Evolutionary conservation across 2,329 filamentous ascomycete species (phyloP), one percentile per base, ranked within the genome.

Genomic region (Cryphonectria japonica): DNA sequence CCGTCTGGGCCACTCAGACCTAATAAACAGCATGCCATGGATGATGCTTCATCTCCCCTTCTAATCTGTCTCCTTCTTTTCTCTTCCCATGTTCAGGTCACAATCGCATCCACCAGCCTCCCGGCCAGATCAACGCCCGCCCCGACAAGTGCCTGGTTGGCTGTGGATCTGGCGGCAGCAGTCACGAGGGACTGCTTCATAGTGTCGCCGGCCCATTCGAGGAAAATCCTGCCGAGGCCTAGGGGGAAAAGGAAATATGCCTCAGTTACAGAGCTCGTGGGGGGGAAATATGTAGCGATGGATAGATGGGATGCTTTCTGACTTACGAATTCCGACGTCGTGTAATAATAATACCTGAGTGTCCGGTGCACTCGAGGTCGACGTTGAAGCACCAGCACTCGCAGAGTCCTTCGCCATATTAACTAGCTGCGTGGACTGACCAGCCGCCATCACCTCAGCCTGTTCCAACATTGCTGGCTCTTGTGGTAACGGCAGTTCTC

Each of bases 151-250:
- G 67, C 59, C 37, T 61, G 16, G 29, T 63, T 68, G 29, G 57
- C 67, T 9, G 39, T 62, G 39, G 59, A 68, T 22, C 52, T 63
- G 41, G 67, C 39, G 2, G 64, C 64, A 39, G 64, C 67, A 29
- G 71, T 60, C 29, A 69, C 26, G 26, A 71, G 60, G 9, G 46
- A 67, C 41, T 72, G 72, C 62, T 69, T 72, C 67, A 73, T 63
- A 26, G 66, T 72, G 13, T 73, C 70, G n/a, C 67, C 72, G 4
- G 70, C 70, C 72, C 72, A 73, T 59, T 70, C 68, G 22, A 73
- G 39, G 16, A 73, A 54, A 9, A 70, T 69, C 11, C 59, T 66
- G 11, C 72, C 70, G 19, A 72, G 67, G 39, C 72, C 64, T 66
- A 43, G n/a, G 7, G 46, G 8, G 19, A n/a, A 54, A 14, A 46